Evolutionary conservation across 176 grass and related monocot genomes (phyloP), one percentile per base, ranked within the genome.

Genomic region (Oryza nivara): DNA sequence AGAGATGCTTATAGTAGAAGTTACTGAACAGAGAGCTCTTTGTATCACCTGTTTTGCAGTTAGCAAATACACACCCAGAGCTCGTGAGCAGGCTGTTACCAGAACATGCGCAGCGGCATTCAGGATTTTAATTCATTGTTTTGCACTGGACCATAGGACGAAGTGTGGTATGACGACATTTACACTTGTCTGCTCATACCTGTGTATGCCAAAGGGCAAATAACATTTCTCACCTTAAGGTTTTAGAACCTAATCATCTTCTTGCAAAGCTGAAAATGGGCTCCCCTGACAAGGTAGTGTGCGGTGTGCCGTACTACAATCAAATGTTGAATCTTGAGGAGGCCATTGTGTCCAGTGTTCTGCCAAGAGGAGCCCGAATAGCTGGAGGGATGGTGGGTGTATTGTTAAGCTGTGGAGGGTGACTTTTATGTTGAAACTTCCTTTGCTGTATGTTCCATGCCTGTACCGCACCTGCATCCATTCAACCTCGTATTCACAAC

Each of bases 81-180:
- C 83, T 96, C 25, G 63, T 96, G 28, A 82, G 77, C 77, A 91
- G 88, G 63, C 51, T 96, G 52, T 91, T 92, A 49, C 93, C 93
- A 19, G 91, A 91, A 14, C 91, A 92, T 85, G 84, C 80, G 47
- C 86, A 11, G 34, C 81, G 91, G 6, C 91, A 92, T 77, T 84
- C 76, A 80, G 87, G 87, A 84, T 69, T 69, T 92, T 68, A 85
- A 56, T 82, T 83, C 80, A 32, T 26, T 64, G 30, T 81, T 71
- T 52, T 45, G 43, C 14, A 63, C 58, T 44, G 85, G 90, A 77
- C 64, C 41, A n/a, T 86, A 90, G 65, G 30, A 61, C 22, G 56
- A n/a, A 69, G 19, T 9, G 54, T 64, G 61, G 65, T 23, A 30
- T 65, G 58, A 28, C 60, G 41, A 9, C 38, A 1, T 52, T 72